Evolutionary conservation across 805 yeast genomes (phyloP).

Genomic region (Myxozyma nipponensis): DNA sequence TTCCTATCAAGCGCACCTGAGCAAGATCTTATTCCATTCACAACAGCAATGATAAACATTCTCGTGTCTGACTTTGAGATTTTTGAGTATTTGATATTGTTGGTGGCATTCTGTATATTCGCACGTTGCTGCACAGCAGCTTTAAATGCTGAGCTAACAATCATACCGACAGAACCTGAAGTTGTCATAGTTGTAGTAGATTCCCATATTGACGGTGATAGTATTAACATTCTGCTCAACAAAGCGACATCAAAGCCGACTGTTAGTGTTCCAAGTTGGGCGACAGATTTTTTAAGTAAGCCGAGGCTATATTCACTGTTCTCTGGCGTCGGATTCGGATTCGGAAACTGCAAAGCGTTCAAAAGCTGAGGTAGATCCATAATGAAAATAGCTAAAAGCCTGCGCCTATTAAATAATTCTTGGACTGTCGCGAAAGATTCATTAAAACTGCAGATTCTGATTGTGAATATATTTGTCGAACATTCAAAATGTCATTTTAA

Average conservation of each 20-base stretch:
- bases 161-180: not conserved
- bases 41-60: conserved; percentile 5
- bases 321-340: not conserved
- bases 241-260: conserved; percentile 18
- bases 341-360: conserved; percentile 15
- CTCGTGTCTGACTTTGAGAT: not conserved
- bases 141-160: conserved; percentile 10
- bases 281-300: conserved; percentile 9
- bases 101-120: not conserved
- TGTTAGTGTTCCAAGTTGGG: not conserved
- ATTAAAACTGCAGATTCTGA: too few species aligned
- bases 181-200: not conserved
- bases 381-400: too few species aligned
- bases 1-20: not conserved
- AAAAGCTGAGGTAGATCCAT: conserved; percentile 12
- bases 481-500: too few species aligned
- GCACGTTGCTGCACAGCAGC: conserved; percentile 8
- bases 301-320: not conserved
- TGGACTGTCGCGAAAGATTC: too few species aligned
- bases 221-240: conserved; percentile 13
- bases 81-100: not conserved
- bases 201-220: conserved; percentile 19
- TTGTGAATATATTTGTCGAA: too few species aligned
- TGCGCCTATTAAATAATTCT: too few species aligned
- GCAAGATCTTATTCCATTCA: conserved; percentile 10